phyloP scores from a whole-genome alignment of 768 basidiomycete species.

The Pulveroboletus ravenelii region DNA sequence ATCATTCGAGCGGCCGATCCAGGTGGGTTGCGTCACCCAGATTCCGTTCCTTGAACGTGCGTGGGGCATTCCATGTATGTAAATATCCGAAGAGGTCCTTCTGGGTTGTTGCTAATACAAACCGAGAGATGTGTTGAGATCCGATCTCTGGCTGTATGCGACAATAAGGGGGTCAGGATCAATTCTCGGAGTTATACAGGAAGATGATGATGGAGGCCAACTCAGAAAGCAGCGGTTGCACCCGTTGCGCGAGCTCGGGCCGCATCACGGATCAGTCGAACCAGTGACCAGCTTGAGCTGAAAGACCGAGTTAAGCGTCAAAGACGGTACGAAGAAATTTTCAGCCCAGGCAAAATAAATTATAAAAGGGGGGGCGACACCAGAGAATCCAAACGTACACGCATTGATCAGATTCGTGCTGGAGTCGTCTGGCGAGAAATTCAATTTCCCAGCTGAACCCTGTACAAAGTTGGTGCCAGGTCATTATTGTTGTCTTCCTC shows the following conservation, averaged over 20 bases:
- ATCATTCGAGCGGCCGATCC: constrained; percentile 55
- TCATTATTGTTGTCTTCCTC: too few species aligned
- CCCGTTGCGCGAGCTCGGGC: constrained; percentile 58
- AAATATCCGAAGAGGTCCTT: constrained; percentile 61
- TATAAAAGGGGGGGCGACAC: too few species aligned
- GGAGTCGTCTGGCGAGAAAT: constrained; percentile 37
- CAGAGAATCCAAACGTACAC: constrained; percentile 37
- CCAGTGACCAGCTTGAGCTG: constrained; percentile 81
- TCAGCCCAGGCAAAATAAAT: too few species aligned
- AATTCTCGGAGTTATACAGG: not conserved
- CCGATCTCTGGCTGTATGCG: not conserved
- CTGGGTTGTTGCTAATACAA: constrained; percentile 9
- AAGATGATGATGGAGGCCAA: constrained; percentile 24
- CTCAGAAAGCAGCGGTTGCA: constrained; percentile 74
- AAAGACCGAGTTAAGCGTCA: not conserved
- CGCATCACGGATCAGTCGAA: constrained; percentile 71
- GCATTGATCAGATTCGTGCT: constrained; percentile 55
- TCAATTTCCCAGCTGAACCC: too few species aligned
- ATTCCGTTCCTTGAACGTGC: constrained; percentile 59
- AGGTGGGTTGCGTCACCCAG: constrained; percentile 47
- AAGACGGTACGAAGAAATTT: not conserved
- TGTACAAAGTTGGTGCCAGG: too few species aligned
- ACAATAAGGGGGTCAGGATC: not conserved
- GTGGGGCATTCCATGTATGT: constrained; percentile 64
- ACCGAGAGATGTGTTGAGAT: not conserved